Base-by-base conservation (phyloP, 306 rosid genomes). In the Gastrolobium bilobum region DNA sequence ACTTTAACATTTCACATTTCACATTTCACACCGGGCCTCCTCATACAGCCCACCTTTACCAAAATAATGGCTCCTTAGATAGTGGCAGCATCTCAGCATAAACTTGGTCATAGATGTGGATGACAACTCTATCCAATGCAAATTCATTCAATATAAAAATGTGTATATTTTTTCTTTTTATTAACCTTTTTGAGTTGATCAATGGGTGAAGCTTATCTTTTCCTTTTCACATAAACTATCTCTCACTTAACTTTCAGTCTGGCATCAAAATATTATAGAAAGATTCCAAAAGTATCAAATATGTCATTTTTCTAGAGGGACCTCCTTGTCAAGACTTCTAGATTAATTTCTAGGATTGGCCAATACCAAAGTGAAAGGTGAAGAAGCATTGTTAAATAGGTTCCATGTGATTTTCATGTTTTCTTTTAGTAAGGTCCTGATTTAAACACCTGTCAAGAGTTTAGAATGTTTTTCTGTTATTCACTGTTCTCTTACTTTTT, bases 71-170 rank as follows among this genome's bases (percentile, higher is more conserved):
- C 59, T 70, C 71, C 40, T 50, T 61, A 56, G 62, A 57, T 73
- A 70, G 48, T 70, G 86, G 63, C 39, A 71, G 79, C 79, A 82
- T 70, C 78, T 82, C 30, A 59, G 3, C 78, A 68, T 60, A 76
- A 62, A 76, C 71, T 77, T 70, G 0, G 53, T 26, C 56, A 43
- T 53, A 52, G 62, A 71, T 82, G 70, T 63, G 58, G 79, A 77
- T 46, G 38, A 31, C 65, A 68, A 61, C 31, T 53, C 38, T 52
- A 76, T 82, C 72, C 39, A 31, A 42, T 50, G 60, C 47, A 79
- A 53, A 11, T 5, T 42, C 78, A 60, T 39, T 14, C 13, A 50
- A 71, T n/a, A 39, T 50, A 5, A 70, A 56, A 38, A n/a, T 39
- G 14, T 50, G 8, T 7, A 20, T 2, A 3, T 43, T 30, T 5